Evolutionary conservation across 148 eudicot species (phyloP).

Genomic region (Tetragonia tetragonoides): DNA sequence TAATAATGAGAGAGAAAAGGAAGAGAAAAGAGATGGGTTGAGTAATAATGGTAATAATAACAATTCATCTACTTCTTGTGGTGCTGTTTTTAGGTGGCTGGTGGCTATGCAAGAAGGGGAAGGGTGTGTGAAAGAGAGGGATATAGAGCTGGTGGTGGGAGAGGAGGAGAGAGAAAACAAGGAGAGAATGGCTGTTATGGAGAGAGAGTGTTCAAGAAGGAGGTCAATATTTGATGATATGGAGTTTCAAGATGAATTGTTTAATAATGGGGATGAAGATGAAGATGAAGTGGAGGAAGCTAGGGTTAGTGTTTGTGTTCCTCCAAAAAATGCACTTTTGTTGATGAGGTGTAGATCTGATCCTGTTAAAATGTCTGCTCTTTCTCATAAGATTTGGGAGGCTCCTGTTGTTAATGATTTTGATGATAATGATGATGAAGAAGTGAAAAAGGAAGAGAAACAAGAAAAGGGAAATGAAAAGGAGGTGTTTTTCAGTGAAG

Average conservation of each 20-base stretch:
- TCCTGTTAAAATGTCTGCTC: conserved; percentile 70
- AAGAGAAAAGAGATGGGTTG: background rate
- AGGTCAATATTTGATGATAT: conserved; percentile 69
- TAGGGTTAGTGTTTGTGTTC: conserved; percentile 73
- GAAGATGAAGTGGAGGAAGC: conserved; percentile 27
- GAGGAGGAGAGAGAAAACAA: conserved; percentile 34
- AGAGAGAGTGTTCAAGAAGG: conserved; percentile 53
- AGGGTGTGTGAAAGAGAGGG: conserved; percentile 36
- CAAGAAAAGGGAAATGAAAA: conserved; percentile 20
- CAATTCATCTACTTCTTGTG: conserved; percentile 28
- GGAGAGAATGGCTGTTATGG: conserved; percentile 24
- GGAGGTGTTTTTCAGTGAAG: background rate
- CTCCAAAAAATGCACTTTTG: conserved; percentile 85
- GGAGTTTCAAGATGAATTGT: conserved; percentile 50
- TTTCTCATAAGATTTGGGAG: conserved; percentile 57
- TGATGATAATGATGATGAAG: conserved; percentile 10
- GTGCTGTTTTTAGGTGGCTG: conserved; percentile 69
- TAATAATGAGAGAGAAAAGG: conserved; percentile 6
- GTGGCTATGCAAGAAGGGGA: conserved; percentile 62
- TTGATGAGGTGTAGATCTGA: conserved; percentile 96
- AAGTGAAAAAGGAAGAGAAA: background rate
- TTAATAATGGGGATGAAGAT: conserved; percentile 16
- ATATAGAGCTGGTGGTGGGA: conserved; percentile 61
- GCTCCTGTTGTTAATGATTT: conserved; percentile 15
- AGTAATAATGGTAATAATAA: background rate